A percentile compares a stretch with the other conserved stretches of the same genome.
Evolutionary conservation across 306 rosid species (phyloP).

Genomic region (Casuarina cunninghamiana): DNA sequence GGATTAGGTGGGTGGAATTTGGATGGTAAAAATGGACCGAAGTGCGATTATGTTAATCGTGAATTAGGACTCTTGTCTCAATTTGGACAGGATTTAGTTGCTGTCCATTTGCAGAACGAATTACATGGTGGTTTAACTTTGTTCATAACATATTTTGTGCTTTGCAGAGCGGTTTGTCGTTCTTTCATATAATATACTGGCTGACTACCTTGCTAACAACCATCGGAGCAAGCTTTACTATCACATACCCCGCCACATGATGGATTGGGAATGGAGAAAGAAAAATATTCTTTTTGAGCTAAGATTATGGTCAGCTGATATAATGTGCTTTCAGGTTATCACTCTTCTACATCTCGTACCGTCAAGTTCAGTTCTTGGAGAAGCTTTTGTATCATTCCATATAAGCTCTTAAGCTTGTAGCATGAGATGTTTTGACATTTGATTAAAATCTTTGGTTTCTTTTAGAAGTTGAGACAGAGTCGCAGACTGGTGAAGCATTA

Average conservation of each 20-base stretch:
- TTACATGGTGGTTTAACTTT: conserved; percentile 15
- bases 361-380: conserved; percentile 18
- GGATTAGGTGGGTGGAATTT: not conserved
- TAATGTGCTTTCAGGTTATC: conserved; percentile 92
- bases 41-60: not conserved
- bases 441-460: conserved; percentile 13
- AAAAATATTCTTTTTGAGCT: conserved; percentile 64
- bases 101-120: not conserved
- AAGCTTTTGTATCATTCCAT: conserved; percentile 8
- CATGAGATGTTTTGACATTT: conserved; percentile 14
- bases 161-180: conserved; percentile 68
- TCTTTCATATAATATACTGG: conserved; percentile 87
- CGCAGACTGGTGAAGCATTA: conserved; percentile 10
- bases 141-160: conserved; percentile 7
- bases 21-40: not conserved
- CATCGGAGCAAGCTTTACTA: conserved; percentile 69
- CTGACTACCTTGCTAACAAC: conserved; percentile 75
- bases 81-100: not conserved
- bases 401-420: not conserved
- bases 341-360: conserved; percentile 20
- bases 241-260: conserved; percentile 63
- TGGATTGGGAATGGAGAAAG: conserved; percentile 93
- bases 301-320: conserved; percentile 84
- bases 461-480: conserved; percentile 5
- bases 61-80: not conserved